Conservation (phyloP, 495 filamentous ascomycete genomes). For the Penicillium desertorum region DNA sequence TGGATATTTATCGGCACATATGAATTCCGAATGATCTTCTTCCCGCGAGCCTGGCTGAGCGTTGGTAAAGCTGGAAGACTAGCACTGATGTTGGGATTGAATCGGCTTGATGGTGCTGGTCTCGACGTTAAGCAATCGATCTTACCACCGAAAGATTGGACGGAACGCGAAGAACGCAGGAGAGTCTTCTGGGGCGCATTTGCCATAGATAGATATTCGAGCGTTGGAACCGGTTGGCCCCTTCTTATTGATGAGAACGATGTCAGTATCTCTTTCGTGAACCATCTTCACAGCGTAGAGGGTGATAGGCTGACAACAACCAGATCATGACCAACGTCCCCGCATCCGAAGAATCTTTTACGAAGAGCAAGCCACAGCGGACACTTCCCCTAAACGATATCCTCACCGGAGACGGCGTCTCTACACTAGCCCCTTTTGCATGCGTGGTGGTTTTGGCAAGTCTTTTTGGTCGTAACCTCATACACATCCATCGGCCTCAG, state of each 20-base stretch:
- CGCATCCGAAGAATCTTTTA: constrained; percentile 80
- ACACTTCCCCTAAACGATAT: constrained; percentile 69
- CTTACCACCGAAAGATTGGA: constrained; percentile 85
- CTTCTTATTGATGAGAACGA: constrained; percentile 91
- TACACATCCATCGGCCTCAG: constrained; percentile 89
- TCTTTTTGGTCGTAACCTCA: constrained; percentile 91
- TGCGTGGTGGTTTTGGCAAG: constrained; percentile 81
- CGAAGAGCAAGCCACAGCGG: constrained; percentile 69
- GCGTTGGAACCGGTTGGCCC: constrained; percentile 97
- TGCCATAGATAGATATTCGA: constrained; percentile 85
- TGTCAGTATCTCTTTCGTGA: constrained; percentile 43
- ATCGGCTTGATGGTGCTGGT: constrained; percentile 81
- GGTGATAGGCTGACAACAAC: background rate
- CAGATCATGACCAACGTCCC: constrained; percentile 84
- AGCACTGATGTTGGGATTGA: constrained; percentile 88
- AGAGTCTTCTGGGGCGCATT: constrained; percentile 95
- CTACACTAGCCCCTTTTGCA: constrained; percentile 72
- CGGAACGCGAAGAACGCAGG: constrained; percentile 84
- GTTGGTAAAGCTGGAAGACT: constrained; percentile 75
- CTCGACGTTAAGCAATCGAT: constrained; percentile 92
- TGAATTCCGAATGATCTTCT: constrained; percentile 98
- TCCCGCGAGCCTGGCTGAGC: constrained; percentile 93
- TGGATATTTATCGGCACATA: constrained; percentile 79
- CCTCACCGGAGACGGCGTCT: constrained; percentile 67
- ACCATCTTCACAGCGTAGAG: background rate